phyloP scores from a whole-genome alignment of 177 flowering plant genomes.

The Tripterygium wilfordii region DNA sequence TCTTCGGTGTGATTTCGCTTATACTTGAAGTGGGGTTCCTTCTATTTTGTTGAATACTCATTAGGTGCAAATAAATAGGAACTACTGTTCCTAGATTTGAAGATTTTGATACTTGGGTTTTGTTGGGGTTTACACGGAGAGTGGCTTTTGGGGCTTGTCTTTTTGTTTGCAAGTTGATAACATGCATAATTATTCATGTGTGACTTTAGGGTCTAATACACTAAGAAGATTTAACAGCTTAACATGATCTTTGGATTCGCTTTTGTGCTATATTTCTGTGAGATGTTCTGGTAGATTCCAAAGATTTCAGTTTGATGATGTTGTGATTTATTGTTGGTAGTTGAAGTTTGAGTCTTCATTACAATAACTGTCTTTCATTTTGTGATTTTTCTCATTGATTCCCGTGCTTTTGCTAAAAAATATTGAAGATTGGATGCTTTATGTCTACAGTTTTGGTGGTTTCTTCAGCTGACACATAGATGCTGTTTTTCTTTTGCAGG shows the following conservation, averaged over 20 bases:
- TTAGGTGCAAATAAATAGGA: background rate
- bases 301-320: conserved; percentile 19
- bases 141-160: conserved; percentile 33
- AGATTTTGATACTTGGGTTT: conserved; percentile 16
- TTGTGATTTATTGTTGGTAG: conserved; percentile 22
- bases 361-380: conserved; percentile 6
- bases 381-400: conserved; percentile 22
- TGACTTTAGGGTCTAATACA: conserved; percentile 14
- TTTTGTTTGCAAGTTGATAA: conserved; percentile 4
- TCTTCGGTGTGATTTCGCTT: too few relatives aligned
- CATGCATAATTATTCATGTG: conserved; percentile 14
- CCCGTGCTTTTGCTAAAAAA: conserved; percentile 6
- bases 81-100: background rate
- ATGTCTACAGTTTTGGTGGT: conserved; percentile 57
- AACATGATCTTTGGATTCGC: conserved; percentile 9
- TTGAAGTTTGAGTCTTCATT: conserved; percentile 23
- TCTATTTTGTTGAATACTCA: background rate
- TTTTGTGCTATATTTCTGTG: conserved; percentile 15
- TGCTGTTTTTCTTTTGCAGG: conserved; percentile 65
- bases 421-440: conserved; percentile 33
- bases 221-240: conserved; percentile 1
- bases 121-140: conserved; percentile 39
- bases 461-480: conserved; percentile 53
- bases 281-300: conserved; percentile 25
- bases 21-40: too few relatives aligned